Evolutionary conservation across 371 early-diverging fungal genomes (phyloP).

Genomic region (Mucor velutinosus): DNA sequence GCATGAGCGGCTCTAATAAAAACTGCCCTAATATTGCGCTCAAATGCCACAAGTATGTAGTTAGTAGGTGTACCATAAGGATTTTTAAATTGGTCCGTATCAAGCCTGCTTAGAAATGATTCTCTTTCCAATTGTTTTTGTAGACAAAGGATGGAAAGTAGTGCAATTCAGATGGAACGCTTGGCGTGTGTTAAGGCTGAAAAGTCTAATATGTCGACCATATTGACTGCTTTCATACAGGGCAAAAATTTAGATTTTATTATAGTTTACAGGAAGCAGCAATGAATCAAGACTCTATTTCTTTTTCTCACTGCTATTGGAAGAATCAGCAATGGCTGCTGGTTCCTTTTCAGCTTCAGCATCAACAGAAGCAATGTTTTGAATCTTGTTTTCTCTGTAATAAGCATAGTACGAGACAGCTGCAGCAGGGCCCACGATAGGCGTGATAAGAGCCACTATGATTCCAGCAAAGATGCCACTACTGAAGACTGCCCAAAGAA

Average conservation of each 20-base stretch:
- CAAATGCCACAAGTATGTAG: too few relatives aligned
- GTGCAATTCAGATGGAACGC: too few relatives aligned
- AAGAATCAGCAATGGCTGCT: not conserved
- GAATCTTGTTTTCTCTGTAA: constrained; percentile 19
- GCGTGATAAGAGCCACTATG: not conserved
- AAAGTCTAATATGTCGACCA: too few relatives aligned
- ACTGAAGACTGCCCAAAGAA: constrained; percentile 22
- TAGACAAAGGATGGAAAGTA: too few relatives aligned
- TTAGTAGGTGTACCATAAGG: too few relatives aligned
- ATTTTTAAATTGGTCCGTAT: too few relatives aligned
- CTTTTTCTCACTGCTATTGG: not conserved
- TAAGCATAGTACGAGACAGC: constrained; percentile 25
- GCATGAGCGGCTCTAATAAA: too few relatives aligned
- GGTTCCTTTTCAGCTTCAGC: not conserved
- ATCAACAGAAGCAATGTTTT: not conserved
- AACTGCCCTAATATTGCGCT: too few relatives aligned
- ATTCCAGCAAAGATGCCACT: constrained; percentile 12
- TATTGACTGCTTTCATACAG: too few relatives aligned
- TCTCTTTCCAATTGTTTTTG: too few relatives aligned
- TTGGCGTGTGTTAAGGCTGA: too few relatives aligned
- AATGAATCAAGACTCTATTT: not conserved
- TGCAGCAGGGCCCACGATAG: constrained; percentile 24
- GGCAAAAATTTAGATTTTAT: not conserved
- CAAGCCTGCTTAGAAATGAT: too few relatives aligned
- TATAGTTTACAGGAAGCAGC: not conserved